Conservation (phyloP, 495 filamentous ascomycete species). For the Neurospora sp. region DNA sequence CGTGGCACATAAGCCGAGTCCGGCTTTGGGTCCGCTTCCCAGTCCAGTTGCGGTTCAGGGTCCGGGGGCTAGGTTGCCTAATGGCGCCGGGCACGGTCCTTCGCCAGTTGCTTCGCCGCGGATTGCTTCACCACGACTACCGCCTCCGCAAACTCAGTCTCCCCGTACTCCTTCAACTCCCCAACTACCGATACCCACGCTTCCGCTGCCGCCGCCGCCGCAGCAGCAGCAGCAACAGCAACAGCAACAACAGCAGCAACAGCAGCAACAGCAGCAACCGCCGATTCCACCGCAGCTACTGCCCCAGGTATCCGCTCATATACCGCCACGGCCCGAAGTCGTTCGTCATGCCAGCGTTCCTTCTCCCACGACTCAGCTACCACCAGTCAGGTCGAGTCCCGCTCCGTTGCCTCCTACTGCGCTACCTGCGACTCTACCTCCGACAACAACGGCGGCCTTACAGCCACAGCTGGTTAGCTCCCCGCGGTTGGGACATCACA, state of each 20-base stretch:
- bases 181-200: slow-evolving; percentile 3
- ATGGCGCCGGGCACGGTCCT: slow-evolving; percentile 5
- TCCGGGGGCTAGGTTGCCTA: not conserved
- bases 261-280: not conserved
- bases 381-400: slow-evolving; percentile 1
- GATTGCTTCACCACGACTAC: not conserved
- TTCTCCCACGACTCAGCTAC: not conserved
- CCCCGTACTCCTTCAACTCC: not conserved
- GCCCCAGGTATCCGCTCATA: not conserved
- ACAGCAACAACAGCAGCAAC: not conserved
- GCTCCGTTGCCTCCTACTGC: not conserved
- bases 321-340: not conserved
- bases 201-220: slow-evolving; percentile 1
- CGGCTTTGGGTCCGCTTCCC: not conserved
- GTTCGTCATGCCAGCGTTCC: not conserved
- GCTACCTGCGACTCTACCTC: not conserved
- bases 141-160: not conserved
- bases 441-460: not conserved
- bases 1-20: not conserved
- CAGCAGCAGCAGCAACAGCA: not conserved
- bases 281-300: not conserved
- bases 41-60: not conserved
- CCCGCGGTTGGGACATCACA: slow-evolving; percentile 6
- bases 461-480: slow-evolving; percentile 8
- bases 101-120: slow-evolving; percentile 3